Evolutionary conservation across 495 filamentous ascomycete species (phyloP).

Genomic region (Talaromyces adpressus): DNA sequence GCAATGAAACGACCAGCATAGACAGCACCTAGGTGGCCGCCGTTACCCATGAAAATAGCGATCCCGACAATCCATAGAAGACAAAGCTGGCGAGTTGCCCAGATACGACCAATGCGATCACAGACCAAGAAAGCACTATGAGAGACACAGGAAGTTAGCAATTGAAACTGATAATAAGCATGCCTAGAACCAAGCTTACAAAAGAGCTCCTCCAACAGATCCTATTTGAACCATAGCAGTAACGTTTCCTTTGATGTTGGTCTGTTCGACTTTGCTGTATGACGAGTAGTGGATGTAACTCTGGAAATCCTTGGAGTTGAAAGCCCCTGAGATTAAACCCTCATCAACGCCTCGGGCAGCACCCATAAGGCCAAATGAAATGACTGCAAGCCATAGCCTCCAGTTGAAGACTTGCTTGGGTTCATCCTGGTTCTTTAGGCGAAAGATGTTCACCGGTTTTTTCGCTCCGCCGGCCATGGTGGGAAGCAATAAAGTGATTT

Average conservation of each 20-base stretch:
- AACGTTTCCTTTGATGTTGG: slow-evolving; percentile 62
- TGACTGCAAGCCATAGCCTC: slow-evolving; percentile 57
- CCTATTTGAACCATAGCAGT: slow-evolving; percentile 69
- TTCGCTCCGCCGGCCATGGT: slow-evolving; percentile 56
- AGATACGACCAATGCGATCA: slow-evolving; percentile 61
- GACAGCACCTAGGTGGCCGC: slow-evolving; percentile 53
- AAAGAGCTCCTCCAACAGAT: slow-evolving; percentile 55
- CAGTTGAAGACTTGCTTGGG: slow-evolving; percentile 57
- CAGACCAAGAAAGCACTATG: slow-evolving; percentile 54
- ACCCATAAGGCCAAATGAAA: slow-evolving; percentile 63
- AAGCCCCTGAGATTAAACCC: slow-evolving; percentile 60
- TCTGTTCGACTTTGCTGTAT: slow-evolving; percentile 42
- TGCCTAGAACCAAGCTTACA: slow-evolving; percentile 28
- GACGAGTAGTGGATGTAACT: slow-evolving; percentile 47
- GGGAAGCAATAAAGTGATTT: neutral
- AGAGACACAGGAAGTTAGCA: neutral
- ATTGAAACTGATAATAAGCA: neutral
- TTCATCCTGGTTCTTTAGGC: slow-evolving; percentile 43
- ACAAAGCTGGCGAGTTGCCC: slow-evolving; percentile 62
- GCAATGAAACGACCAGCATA: slow-evolving; percentile 63
- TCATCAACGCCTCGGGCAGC: slow-evolving; percentile 63
- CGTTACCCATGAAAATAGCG: slow-evolving; percentile 58
- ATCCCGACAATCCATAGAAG: slow-evolving; percentile 61
- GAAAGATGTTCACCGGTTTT: slow-evolving; percentile 63
- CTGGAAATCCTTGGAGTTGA: slow-evolving; percentile 58